Evolutionary conservation across 768 basidiomycete species (phyloP), one percentile per base, ranked within the genome.

Genomic region (Trametopsis cervina): DNA sequence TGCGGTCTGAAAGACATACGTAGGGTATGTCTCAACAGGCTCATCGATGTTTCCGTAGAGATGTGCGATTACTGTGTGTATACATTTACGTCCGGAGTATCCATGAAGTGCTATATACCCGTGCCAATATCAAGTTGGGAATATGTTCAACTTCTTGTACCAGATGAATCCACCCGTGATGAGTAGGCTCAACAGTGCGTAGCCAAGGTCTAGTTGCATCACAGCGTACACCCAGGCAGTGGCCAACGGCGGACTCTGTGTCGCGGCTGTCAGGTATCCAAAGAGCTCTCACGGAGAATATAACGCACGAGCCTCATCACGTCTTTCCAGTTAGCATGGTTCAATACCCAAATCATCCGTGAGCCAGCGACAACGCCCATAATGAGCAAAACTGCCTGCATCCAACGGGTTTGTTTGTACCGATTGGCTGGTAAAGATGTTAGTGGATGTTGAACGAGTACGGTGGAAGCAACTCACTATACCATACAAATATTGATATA

Each of bases 211-310:
- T 22, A 89, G 71, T 54, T 88, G 83, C 11, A 89, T 67, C 42
- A 89, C 69, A 2, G 78, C 72, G 56, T 85, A 91, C 7, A 89
- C 69, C 89, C 89, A 91, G 4, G 85, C 59, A 0, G 88, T 89
- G 2, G 81, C 81, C 46, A 90, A 66, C 10, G 89, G 85, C 11
- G 89, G 89, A 49, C 76, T 76, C 89, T 91, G 47, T 13, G 52
- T 20, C n/a, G n/a, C n/a, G n/a, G n/a, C n/a, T n/a, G n/a, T n/a
- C n/a, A n/a, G n/a, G n/a, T n/a, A n/a, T n/a, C n/a, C n/a, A n/a
- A n/a, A n/a, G n/a, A n/a, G 29, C 7, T 33, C 29, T 7, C 29
- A 33, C 29, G 15, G 29, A 7, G 9, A 15, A 7, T 33, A 23
- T 38, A 11, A 54, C 64, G 36, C 46, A 88, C 89, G 76, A 90